phyloP scores from a whole-genome alignment of 768 basidiomycete species.

The Podaxis sp. region DNA sequence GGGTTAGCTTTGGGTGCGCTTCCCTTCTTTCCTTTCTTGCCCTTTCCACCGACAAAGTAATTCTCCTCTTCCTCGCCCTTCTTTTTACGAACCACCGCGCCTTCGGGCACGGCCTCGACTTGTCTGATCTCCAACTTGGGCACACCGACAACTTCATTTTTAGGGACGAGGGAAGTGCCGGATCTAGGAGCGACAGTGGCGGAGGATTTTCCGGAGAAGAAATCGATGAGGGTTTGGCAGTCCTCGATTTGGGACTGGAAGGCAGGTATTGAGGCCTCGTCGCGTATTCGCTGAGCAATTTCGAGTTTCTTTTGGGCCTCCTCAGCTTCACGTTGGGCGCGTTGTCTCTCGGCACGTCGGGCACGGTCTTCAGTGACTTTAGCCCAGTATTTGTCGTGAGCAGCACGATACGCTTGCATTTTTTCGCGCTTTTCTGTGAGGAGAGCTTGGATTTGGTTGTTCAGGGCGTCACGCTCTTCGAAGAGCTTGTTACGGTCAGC shows the following conservation, averaged over 20 bases:
- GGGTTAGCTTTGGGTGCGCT: constrained; percentile 40
- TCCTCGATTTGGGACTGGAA: constrained; percentile 95
- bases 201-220: constrained; percentile 67
- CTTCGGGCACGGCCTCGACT: constrained; percentile 73
- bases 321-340: constrained; percentile 72
- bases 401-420: constrained; percentile 69
- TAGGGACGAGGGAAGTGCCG: constrained; percentile 28
- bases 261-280: constrained; percentile 89
- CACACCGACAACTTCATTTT: constrained; percentile 57
- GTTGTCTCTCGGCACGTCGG: constrained; percentile 74
- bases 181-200: constrained; percentile 14
- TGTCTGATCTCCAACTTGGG: constrained; percentile 83
- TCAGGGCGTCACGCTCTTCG: constrained; percentile 80
- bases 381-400: constrained; percentile 76
- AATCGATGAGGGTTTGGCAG: constrained; percentile 89
- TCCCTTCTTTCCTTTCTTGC: constrained; percentile 54
- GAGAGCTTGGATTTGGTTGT: constrained; percentile 66
- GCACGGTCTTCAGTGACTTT: constrained; percentile 91
- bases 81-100: constrained; percentile 82
- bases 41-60: constrained; percentile 77
- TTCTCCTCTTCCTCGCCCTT: constrained; percentile 84
- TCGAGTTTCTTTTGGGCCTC: constrained; percentile 82
- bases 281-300: constrained; percentile 74
- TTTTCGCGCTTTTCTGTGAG: constrained; percentile 79
- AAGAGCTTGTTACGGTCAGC: constrained; percentile 80